phyloP scores from a whole-genome alignment of 2,329 filamentous ascomycete genomes.

The Penicillium sclerotigenum region DNA sequence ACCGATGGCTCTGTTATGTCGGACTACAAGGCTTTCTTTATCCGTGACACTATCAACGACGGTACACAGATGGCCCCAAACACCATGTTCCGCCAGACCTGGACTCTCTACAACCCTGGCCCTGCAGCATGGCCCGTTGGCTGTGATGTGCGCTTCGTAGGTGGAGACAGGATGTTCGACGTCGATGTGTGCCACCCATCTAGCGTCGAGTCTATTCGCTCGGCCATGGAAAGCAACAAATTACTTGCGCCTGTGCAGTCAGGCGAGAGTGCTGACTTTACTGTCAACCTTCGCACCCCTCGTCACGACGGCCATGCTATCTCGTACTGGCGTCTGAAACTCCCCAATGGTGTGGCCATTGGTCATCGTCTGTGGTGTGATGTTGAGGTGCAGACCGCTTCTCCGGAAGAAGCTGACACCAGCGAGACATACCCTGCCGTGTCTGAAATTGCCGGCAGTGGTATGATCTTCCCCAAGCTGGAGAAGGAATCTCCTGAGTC shows the following conservation, averaged over 20 bases:
- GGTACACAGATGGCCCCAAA: constrained; percentile 69
- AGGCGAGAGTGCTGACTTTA: constrained; percentile 75
- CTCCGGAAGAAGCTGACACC: constrained; percentile 16
- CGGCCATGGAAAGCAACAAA: constrained; percentile 78
- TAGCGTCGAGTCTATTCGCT: constrained; percentile 71
- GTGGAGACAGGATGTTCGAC: constrained; percentile 95
- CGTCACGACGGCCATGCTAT: constrained; percentile 72
- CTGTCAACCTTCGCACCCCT: constrained; percentile 79
- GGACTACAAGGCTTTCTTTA: constrained; percentile 63
- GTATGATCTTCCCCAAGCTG: constrained; percentile 95
- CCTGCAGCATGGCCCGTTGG: constrained; percentile 78
- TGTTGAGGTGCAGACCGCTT: constrained; percentile 59
- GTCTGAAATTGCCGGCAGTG: constrained; percentile 50
- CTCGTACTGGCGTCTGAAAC: constrained; percentile 94
- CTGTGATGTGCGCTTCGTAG: constrained; percentile 85
- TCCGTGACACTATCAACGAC: constrained; percentile 75
- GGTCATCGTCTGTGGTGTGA: constrained; percentile 96
- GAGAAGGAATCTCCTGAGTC: constrained; percentile 86
- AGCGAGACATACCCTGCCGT: constrained; percentile 27
- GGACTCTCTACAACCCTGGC: constrained; percentile 85
- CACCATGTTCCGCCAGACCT: constrained; percentile 80
- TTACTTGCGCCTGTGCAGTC: constrained; percentile 66
- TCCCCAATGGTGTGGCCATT: constrained; percentile 74
- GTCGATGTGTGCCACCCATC: constrained; percentile 76
- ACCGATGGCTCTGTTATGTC: not conserved